Evolutionary conservation across 1,284 basidiomycete genomes (phyloP), one percentile per base, ranked within the genome.

Genomic region (Lignosus rhinocerotis): DNA sequence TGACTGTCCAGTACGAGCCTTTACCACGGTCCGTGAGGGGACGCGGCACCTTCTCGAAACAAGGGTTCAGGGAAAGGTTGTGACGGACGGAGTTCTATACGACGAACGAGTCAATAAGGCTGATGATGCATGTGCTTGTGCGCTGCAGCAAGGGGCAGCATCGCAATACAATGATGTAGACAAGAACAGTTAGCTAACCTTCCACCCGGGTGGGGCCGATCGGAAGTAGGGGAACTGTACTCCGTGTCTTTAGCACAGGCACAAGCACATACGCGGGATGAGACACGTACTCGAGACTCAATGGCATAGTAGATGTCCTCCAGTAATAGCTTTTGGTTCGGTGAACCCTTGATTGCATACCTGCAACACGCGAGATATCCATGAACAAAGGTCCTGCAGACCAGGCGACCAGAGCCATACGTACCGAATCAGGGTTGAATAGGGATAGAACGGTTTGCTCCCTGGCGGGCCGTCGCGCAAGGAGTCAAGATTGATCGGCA

Each of bases 1-100:
- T 92, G 58, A 93, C 91, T 0, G 88, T 92, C 90, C 90, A 93
- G 67, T 93, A 93, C 0, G 90, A 92, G 25, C 90, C 90, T 69
- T 93, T 93, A 51, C 90, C 90, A 54, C 91, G 86, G 68, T 95
- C 93, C 16, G 93, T 93, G 55, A 94, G 80, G 14, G 93, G 92
- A 17, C 93, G 86, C 1, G 93, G 87, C 11, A 95, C 90, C 73
- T 95, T 95, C 72, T 94, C 88, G 71, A 96, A 96, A 67, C 93
- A 95, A 61, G 94, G 93, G 72, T 96, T 96, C 62, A 96, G 82
- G 8, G 93, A 95, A 19, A 97, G 82, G 68, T 96, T 96, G 76
- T 96, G 94, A 49, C 94, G 88, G 65, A 97, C 94, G 42, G 94
- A 96, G 73, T 96, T 96, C 88, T 97, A 25, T 12, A 11, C 11